Percentiles rank a stretch among this genome's conserved stretches.
Conservation (phyloP, 352 stramenopile genomes). For the Globisporangium takayamanum region DNA sequence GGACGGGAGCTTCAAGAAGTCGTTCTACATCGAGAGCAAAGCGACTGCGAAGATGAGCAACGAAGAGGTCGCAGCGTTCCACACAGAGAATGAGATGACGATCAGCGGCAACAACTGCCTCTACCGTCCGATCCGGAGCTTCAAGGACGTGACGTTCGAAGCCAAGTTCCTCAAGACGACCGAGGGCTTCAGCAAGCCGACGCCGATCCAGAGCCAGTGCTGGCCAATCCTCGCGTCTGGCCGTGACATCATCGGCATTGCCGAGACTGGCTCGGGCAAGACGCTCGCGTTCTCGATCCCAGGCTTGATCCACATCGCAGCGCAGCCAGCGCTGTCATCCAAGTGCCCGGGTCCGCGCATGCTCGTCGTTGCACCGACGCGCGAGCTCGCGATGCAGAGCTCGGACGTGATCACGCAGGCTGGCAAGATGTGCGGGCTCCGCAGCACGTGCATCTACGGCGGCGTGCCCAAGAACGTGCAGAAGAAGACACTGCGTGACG, state of each 20-base stretch:
- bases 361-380: slow-evolving; percentile 92
- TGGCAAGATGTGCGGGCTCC: slow-evolving; percentile 81
- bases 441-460: slow-evolving; percentile 92
- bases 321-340: slow-evolving; percentile 43
- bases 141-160: slow-evolving; percentile 66
- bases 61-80: slow-evolving; percentile 79
- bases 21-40: slow-evolving; percentile 78
- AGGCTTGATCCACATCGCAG: slow-evolving; percentile 82
- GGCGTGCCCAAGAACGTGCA: slow-evolving; percentile 94
- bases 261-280: slow-evolving; percentile 94
- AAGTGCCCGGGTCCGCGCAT: slow-evolving; percentile 80
- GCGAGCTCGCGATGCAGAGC: slow-evolving; percentile 93
- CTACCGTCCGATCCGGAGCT: slow-evolving; percentile 77
- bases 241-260: slow-evolving; percentile 88
- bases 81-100: slow-evolving; percentile 79
- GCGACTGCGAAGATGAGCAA: slow-evolving; percentile 71
- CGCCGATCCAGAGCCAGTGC: slow-evolving; percentile 97
- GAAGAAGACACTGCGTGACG: slow-evolving; percentile 81
- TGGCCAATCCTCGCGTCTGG: slow-evolving; percentile 89
- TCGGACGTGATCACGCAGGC: slow-evolving; percentile 90
- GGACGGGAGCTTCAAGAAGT: slow-evolving; percentile 77
- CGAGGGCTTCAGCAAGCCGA: slow-evolving; percentile 89
- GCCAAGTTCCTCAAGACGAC: slow-evolving; percentile 86
- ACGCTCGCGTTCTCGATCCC: slow-evolving; percentile 96
- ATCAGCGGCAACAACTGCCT: slow-evolving; percentile 84